Conservation (phyloP, 176 grass and related monocot species). For the Microstegium vimineum region DNA sequence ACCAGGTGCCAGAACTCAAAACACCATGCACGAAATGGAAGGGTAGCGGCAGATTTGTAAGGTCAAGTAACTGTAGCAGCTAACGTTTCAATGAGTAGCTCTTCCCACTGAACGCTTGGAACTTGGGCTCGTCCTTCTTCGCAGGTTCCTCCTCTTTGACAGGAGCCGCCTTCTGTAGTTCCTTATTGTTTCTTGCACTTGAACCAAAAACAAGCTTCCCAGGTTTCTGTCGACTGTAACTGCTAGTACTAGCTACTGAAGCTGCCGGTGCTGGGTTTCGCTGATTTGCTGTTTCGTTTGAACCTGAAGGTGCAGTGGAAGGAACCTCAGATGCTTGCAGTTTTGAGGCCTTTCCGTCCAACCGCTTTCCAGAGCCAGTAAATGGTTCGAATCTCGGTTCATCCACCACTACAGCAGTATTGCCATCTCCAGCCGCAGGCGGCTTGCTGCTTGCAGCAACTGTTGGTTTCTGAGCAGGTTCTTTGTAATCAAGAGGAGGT, state of each 20-base stretch:
- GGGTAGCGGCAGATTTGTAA: too few species aligned
- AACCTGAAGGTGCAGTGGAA: conserved; percentile 11
- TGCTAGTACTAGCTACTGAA: conserved; percentile 34
- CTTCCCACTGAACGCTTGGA: conserved; percentile 78
- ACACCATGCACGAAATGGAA: not conserved
- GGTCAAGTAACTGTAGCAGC: not conserved
- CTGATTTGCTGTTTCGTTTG: conserved; percentile 46
- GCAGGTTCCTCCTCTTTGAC: conserved; percentile 36
- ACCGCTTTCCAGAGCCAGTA: conserved; percentile 55
- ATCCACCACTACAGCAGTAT: conserved; percentile 12
- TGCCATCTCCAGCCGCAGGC: conserved; percentile 31
- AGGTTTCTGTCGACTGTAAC: conserved; percentile 35
- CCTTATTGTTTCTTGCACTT: conserved; percentile 47
- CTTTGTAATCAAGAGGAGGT: conserved; percentile 88
- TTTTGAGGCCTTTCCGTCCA: conserved; percentile 66
- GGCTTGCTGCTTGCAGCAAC: conserved; percentile 32
- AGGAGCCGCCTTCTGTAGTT: conserved; percentile 54
- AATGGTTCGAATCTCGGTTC: conserved; percentile 71
- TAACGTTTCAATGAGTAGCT: conserved; percentile 71
- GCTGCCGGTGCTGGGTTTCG: conserved; percentile 14
- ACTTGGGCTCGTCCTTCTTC: conserved; percentile 68
- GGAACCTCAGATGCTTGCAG: conserved; percentile 15
- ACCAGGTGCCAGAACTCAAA: not conserved
- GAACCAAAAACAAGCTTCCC: conserved; percentile 91
- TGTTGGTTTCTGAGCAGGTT: conserved; percentile 45